Conservation (phyloP, 495 filamentous ascomycete species). For the Aspergillus mulundensis region DNA sequence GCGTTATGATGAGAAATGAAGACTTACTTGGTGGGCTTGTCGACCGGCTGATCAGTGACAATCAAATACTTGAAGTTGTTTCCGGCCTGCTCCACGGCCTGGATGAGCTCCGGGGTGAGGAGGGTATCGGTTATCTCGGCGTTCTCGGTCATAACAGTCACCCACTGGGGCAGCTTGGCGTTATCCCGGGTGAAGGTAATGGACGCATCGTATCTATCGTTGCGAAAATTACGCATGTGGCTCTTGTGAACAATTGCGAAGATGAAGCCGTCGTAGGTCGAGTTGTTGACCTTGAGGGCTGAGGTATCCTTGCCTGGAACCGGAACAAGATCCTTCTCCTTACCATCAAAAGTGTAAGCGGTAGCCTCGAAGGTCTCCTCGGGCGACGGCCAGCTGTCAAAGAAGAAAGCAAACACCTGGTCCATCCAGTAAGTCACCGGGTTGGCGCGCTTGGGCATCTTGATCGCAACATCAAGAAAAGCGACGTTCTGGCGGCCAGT, state of each 20-base stretch:
- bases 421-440: constrained; percentile 71
- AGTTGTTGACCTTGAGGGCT: constrained; percentile 58
- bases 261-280: constrained; percentile 83
- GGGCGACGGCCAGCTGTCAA: constrained; percentile 67
- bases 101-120: constrained; percentile 76
- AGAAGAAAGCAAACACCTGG: constrained; percentile 64
- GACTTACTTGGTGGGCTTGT: constrained; percentile 81
- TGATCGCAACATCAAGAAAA: constrained; percentile 79
- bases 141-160: constrained; percentile 93
- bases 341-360: constrained; percentile 85
- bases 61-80: constrained; percentile 84
- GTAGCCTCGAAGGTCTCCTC: constrained; percentile 68
- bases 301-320: constrained; percentile 47
- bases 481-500: constrained; percentile 91
- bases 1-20: constrained; percentile 15
- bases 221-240: constrained; percentile 80
- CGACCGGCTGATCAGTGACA: constrained; percentile 82
- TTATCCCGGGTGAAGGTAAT: constrained; percentile 90
- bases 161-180: constrained; percentile 83
- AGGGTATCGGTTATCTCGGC: constrained; percentile 89
- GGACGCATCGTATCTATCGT: constrained; percentile 91
- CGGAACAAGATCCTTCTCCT: constrained; percentile 72
- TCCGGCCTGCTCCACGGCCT: constrained; percentile 75
- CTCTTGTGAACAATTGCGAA: constrained; percentile 96
- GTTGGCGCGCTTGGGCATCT: constrained; percentile 85